A percentile compares a stretch with the other conserved stretches of the same genome.
Conservation (phyloP, 306 rosid species). For the Datisca glomerata region DNA sequence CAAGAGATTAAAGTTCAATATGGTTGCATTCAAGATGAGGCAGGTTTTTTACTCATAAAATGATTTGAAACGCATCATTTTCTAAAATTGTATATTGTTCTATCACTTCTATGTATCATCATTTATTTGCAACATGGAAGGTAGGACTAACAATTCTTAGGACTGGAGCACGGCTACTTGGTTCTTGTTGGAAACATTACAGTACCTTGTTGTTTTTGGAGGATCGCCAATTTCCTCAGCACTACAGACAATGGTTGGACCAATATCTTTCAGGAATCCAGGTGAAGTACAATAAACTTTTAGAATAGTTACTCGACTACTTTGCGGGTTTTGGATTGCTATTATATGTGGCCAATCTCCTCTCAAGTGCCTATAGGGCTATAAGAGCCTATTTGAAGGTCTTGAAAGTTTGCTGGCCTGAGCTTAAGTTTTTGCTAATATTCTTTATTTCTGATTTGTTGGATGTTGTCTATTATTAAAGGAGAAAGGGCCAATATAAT, state of each 20-base stretch:
- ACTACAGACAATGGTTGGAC: slow-evolving; percentile 57
- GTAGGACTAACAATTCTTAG: slow-evolving; percentile 48
- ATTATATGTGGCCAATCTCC: no score
- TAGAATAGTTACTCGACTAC: no score
- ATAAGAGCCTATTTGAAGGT: no score
- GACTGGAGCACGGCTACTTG: slow-evolving; percentile 59
- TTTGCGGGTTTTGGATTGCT: no score
- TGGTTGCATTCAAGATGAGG: slow-evolving; percentile 41
- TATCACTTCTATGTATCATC: slow-evolving; percentile 18
- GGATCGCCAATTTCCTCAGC: slow-evolving; percentile 46
- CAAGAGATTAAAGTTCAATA: slow-evolving; percentile 45
- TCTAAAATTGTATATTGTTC: slow-evolving; percentile 7
- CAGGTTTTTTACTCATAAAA: slow-evolving; percentile 51
- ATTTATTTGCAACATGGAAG: slow-evolving; percentile 29
- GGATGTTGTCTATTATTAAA: no score
- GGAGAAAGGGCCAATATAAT: no score
- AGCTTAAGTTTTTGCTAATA: no score
- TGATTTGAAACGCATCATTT: slow-evolving; percentile 11
- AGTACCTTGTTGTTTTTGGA: slow-evolving; percentile 60
- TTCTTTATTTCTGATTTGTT: no score
- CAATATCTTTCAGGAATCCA: slow-evolving; percentile 85
- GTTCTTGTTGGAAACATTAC: slow-evolving; percentile 99
- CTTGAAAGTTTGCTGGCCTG: no score
- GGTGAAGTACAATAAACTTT: slow-evolving; percentile 28
- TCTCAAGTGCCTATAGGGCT: no score